Evolutionary conservation across 805 yeast genomes (phyloP).

Genomic region (Ogataea populi-albae): DNA sequence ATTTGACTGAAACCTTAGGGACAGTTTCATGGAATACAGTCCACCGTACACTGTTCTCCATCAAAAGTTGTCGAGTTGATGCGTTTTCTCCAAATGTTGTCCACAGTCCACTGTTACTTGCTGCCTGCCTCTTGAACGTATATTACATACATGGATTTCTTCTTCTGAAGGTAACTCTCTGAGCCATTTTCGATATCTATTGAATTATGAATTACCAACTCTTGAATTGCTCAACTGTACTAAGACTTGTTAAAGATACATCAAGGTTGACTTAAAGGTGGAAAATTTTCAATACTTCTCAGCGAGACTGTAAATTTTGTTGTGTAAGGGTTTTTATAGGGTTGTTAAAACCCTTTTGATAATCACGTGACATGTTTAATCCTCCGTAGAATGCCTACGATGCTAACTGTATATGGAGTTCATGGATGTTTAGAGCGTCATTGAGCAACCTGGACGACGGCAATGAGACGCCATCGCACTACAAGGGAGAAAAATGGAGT

Average conservation of each 20-base stretch:
- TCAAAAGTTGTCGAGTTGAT: too few species aligned
- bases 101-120: not conserved
- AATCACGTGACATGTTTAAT: conserved; percentile 1
- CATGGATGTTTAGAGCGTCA: too few species aligned
- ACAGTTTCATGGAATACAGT: conserved; percentile 1
- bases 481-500: too few species aligned
- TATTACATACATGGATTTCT: conserved; percentile 98
- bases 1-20: too few species aligned
- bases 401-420: too few species aligned
- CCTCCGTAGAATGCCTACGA: too few species aligned
- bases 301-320: not conserved
- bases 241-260: not conserved
- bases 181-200: conserved; percentile 65
- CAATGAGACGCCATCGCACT: too few species aligned
- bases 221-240: not conserved
- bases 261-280: conserved; percentile 9
- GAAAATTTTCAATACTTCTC: conserved; percentile 12
- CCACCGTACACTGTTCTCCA: not conserved
- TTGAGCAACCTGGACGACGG: too few species aligned
- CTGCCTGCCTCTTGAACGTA: too few species aligned
- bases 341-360: not conserved
- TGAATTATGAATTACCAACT: not conserved
- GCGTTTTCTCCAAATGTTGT: not conserved
- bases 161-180: conserved; percentile 99
- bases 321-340: conserved; percentile 3